Percentiles rank a stretch among this genome's conserved stretches.
phyloP scores from a whole-genome alignment of 1,284 basidiomycete genomes.

The Acaromyces ingoldii region DNA sequence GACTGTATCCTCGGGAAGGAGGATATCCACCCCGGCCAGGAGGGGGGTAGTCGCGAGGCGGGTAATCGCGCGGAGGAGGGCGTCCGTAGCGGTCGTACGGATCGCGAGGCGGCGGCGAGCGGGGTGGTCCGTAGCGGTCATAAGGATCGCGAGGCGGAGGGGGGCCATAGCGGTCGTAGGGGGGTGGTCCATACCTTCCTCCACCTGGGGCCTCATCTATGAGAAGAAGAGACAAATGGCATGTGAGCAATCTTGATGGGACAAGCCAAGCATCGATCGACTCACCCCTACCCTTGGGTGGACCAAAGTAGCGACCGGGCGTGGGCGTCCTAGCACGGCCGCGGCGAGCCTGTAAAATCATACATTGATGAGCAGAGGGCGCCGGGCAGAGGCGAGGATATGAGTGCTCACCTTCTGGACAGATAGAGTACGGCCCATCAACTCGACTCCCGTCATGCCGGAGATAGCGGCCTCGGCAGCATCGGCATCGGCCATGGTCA shows the following conservation, averaged over 20 bases:
- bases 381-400: constrained; percentile 1
- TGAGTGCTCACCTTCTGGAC: constrained; percentile 72
- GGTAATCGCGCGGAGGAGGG: constrained; percentile 41
- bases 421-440: constrained; percentile 76
- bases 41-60: constrained; percentile 27
- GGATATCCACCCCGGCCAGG: constrained; percentile 25
- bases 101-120: constrained; percentile 44
- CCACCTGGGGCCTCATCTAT: constrained; percentile 18
- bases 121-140: constrained; percentile 49
- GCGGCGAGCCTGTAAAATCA: constrained; percentile 88
- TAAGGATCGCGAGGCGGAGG: constrained; percentile 5
- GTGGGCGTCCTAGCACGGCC: constrained; percentile 91
- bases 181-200: constrained; percentile 11
- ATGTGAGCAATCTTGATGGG: constrained; percentile 53
- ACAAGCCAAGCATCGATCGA: constrained; percentile 30
- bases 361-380: not conserved
- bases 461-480: constrained; percentile 86
- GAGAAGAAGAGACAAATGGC: constrained; percentile 20
- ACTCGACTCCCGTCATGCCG: constrained; percentile 72
- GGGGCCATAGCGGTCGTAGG: constrained; percentile 38
- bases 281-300: constrained; percentile 75
- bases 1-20: constrained; percentile 27
- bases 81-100: constrained; percentile 49
- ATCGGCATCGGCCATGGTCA: constrained; percentile 80
- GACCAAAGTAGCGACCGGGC: constrained; percentile 87